Conservation (phyloP, 177 flowering plant genomes). For the Vitis hybrid region DNA sequence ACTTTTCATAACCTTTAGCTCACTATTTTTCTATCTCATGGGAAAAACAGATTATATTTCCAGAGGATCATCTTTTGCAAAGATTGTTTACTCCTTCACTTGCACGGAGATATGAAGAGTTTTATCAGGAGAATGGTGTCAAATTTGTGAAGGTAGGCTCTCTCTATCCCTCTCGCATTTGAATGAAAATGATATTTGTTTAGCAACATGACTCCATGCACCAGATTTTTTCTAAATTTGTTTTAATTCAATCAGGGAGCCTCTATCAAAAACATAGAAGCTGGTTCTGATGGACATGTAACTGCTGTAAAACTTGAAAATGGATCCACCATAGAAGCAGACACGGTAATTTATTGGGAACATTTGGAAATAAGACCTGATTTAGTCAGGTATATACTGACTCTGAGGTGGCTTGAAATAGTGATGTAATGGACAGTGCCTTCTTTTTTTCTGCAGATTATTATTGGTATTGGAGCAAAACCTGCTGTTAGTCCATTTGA, state of each 20-base stretch:
- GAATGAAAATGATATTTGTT: background rate
- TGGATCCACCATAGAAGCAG: conserved; percentile 81
- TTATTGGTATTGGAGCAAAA: conserved; percentile 91
- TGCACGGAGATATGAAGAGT: conserved; percentile 73
- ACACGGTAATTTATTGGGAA: conserved; percentile 46
- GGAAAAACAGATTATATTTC: conserved; percentile 64
- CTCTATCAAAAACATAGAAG: conserved; percentile 62
- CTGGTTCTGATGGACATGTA: conserved; percentile 80
- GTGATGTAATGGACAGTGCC: too few species aligned
- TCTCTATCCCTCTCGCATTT: conserved; percentile 5
- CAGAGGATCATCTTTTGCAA: conserved; percentile 76
- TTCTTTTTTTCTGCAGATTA: conserved; percentile 44
- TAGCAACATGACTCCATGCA: background rate
- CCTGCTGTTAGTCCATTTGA: conserved; percentile 86
- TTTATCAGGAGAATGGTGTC: conserved; percentile 78
- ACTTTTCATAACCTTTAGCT: background rate
- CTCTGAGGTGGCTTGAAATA: too few species aligned
- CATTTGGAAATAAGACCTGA: too few species aligned
- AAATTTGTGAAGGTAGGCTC: conserved; percentile 70
- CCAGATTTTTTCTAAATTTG: background rate
- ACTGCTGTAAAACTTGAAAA: conserved; percentile 70
- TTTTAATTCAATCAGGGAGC: conserved; percentile 48
- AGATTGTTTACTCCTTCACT: conserved; percentile 86
- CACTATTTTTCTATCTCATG: conserved; percentile 1
- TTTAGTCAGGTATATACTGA: too few species aligned